Evolutionary conservation across 331 rosid species (phyloP).

Genomic region (Acacia concinna): DNA sequence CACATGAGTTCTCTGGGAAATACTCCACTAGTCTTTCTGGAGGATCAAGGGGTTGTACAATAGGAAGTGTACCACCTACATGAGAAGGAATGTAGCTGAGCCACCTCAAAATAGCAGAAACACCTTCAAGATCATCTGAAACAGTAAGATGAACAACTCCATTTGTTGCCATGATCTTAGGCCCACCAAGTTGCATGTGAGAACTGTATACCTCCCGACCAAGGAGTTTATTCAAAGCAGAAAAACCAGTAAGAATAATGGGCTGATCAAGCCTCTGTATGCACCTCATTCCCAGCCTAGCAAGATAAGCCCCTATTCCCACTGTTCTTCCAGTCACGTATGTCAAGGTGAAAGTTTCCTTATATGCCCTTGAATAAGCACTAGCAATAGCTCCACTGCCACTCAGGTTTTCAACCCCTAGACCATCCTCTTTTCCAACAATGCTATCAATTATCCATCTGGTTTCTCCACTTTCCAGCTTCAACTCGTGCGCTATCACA

Average conservation of each 20-base stretch:
- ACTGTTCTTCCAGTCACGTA: slow-evolving; percentile 98
- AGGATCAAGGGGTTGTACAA: slow-evolving; percentile 77
- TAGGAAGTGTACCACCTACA: slow-evolving; percentile 90
- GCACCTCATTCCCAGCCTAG: slow-evolving; percentile 99
- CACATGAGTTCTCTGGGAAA: slow-evolving; percentile 88
- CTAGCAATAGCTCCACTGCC: slow-evolving; percentile 99
- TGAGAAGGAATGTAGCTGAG: slow-evolving; percentile 89
- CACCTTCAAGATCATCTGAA: slow-evolving; percentile 93
- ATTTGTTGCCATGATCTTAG: slow-evolving; percentile 98
- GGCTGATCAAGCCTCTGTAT: slow-evolving; percentile 99
- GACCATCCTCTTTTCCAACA: slow-evolving; percentile 95
- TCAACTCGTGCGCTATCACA: slow-evolving; percentile 79
- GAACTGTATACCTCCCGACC: slow-evolving; percentile 99
- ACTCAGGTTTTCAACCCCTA: slow-evolving; percentile 93
- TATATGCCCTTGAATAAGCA: slow-evolving; percentile 94
- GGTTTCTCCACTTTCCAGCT: slow-evolving; percentile 75
- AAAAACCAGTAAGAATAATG: slow-evolving; percentile 94
- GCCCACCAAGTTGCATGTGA: slow-evolving; percentile 99
- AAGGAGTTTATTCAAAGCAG: slow-evolving; percentile 94
- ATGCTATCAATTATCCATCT: slow-evolving; percentile 98
- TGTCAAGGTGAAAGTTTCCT: slow-evolving; percentile 92
- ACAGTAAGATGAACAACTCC: slow-evolving; percentile 99
- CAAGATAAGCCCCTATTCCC: slow-evolving; percentile 99
- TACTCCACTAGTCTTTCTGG: slow-evolving; percentile 91
- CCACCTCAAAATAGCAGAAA: slow-evolving; percentile 96